Base-by-base conservation (phyloP, 768 basidiomycete species). In the Russula lepida region DNA sequence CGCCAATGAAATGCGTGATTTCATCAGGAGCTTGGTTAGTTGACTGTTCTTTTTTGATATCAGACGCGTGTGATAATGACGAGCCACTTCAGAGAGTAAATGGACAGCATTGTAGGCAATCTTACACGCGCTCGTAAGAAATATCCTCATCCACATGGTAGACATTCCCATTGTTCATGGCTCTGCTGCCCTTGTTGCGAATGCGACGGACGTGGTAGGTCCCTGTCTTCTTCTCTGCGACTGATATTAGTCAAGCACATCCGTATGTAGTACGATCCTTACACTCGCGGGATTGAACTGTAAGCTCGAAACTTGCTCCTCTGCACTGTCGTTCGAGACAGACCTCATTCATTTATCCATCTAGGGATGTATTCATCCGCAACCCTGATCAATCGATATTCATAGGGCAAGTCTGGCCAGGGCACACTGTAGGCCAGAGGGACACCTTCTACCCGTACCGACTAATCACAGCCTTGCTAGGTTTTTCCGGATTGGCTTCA, bases 381-480 rank as follows among this genome's bases (percentile, higher is more conserved):
- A 89, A 91, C 69, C 84, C 84, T 0, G 84, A 91, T 67, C 84
- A 83, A 0, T 79, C 83, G 39, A 79, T 84, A 66, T 90, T 86
- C 70, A 69, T 88, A 1, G 89, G 89, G 12, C 78, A 84, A 68
- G 88, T 89, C 9, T 90, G 86, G 88, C 87, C 88, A 17, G 86
- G 88, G 25, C 85, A 81, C 71, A 84, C 85, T 7, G 86, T 83
- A 37, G 19, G 77, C 68, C 9, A 6, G 46, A 17, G 12, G 27
- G 25, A 17, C n/a, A 7, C 15, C 27, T n/a, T 39, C 30, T 19
- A 5, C 1, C 17, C 44, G 11, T 6, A 19, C 23, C 27, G 8
- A 21, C 55, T 39, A 11, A 62, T 17, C 32, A 21, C 19, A 23
- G 21, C n/a, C 43, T 47, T n/a, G 35, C 19, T 32, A 79, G 81